phyloP scores from a whole-genome alignment of 208 protist genomes.

The Leishmania tropica region DNA sequence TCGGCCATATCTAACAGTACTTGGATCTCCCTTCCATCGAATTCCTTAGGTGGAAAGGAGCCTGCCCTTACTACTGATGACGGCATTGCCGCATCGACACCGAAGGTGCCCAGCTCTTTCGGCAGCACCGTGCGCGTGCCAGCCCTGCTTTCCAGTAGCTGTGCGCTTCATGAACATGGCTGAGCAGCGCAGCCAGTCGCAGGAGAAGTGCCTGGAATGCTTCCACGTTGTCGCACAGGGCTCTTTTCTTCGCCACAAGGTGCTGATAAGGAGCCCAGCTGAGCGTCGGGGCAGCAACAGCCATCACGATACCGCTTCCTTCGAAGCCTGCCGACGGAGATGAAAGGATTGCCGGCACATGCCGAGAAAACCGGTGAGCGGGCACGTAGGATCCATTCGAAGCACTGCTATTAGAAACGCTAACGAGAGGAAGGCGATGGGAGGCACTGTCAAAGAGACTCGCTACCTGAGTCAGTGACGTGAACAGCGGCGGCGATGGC shows the following conservation, averaged over 20 bases:
- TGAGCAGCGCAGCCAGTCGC: conserved; percentile 31
- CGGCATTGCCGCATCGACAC: background rate
- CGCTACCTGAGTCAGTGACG: background rate
- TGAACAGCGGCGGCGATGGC: background rate
- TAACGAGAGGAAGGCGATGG: background rate
- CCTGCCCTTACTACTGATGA: background rate
- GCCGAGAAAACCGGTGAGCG: background rate
- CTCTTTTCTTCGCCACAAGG: conserved; percentile 20
- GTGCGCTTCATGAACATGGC: conserved; percentile 25
- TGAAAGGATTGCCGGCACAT: background rate
- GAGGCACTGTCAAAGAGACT: background rate
- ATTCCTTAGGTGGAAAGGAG: background rate
- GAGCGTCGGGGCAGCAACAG: background rate
- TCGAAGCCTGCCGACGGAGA: background rate
- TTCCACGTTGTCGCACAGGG: conserved; percentile 28
- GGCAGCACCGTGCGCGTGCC: background rate
- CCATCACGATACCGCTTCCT: no score
- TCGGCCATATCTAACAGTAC: conserved; percentile 9
- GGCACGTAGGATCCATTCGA: background rate
- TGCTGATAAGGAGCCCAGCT: conserved; percentile 1
- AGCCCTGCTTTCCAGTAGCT: conserved; percentile 1
- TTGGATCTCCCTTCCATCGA: background rate
- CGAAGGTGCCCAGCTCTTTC: background rate
- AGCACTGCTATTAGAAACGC: background rate
- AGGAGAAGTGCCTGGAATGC: conserved; percentile 32